Evolutionary conservation across 768 basidiomycete species (phyloP), one percentile per base, ranked within the genome.

Genomic region (Russula ochroleuca): DNA sequence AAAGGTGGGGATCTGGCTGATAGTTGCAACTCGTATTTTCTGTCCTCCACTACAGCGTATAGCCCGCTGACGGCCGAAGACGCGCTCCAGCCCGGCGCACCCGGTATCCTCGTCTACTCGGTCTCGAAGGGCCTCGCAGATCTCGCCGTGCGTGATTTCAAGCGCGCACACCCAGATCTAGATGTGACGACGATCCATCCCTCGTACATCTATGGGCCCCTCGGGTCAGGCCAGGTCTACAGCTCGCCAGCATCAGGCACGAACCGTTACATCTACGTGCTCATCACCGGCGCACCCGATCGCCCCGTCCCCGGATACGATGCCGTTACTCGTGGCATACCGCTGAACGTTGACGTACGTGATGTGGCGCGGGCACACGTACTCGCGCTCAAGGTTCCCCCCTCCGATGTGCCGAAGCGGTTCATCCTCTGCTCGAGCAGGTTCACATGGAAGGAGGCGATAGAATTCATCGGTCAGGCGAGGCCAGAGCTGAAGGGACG

Each of bases 91-190:
- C 69, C 66, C 3, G 64, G 64, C 45, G 57, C 57, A 28, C 28
- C 65, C 19, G 62, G 68, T 17, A 52, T 73, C 45, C 69, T 75
- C 41, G 70, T 70, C 17, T 82, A 80, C 64, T 51, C 63, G 8
- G 73, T 74, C 14, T 73, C 78, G 15, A 80, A 80, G 67, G 73
- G 69, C 1, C 62, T 73, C 13, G 68, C 73, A 5, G 74, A 74
- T 59, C 61, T 19, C 5, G 68, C 69, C 3, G 69, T 67, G 8
- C 70, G 70, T 67, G 58, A 67, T 21, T 74, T 72, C 58, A 70
- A 67, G 3, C 65, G 60, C 3, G 59, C 68, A n/a, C 72, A 75
- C 58, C 68, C 67, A 6, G 64, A 69, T 1, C 3, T 72, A 15
- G 73, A 74, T 59, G 19, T 74, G 14, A 67, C 72, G 3, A 64